Evolutionary conservation across 2,329 filamentous ascomycete species (phyloP).

Genomic region (Clonostachys rosea): DNA sequence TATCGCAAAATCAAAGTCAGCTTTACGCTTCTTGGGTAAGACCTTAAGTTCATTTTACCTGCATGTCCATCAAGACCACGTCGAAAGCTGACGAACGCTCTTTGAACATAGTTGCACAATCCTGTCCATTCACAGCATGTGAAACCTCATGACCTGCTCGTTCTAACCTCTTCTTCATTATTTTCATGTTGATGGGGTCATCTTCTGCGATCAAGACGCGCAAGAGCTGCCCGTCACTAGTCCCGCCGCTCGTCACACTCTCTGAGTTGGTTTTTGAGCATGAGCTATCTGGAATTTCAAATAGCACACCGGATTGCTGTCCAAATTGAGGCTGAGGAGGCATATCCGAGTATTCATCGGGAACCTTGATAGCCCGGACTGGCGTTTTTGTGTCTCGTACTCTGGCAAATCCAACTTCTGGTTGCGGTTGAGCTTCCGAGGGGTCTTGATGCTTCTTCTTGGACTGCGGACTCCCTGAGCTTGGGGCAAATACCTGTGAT

Average conservation of each 20-base stretch:
- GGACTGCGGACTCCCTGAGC: neutral
- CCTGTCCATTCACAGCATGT: constrained; percentile 77
- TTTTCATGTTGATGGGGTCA: constrained; percentile 80
- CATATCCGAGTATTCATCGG: constrained; percentile 36
- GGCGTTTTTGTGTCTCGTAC: constrained; percentile 39
- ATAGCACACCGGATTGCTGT: constrained; percentile 26
- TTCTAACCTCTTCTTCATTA: constrained; percentile 75
- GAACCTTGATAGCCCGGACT: constrained; percentile 40
- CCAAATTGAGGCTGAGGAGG: constrained; percentile 18
- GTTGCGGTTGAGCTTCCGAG: neutral
- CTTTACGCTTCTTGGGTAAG: neutral
- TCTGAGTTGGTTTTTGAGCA: constrained; percentile 8
- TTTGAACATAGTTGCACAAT: constrained; percentile 69
- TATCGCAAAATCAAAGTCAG: constrained; percentile 24
- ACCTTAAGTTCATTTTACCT: constrained; percentile 49
- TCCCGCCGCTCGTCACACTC: constrained; percentile 11
- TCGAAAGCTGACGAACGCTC: constrained; percentile 64
- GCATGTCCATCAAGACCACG: constrained; percentile 88
- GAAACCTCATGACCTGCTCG: constrained; percentile 68
- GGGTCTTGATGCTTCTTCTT: neutral
- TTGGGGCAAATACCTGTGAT: neutral
- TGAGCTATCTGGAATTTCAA: constrained; percentile 23
- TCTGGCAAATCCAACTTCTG: neutral
- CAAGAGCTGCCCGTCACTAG: constrained; percentile 24
- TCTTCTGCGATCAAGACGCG: constrained; percentile 80